Evolutionary conservation across 768 basidiomycete genomes (phyloP), one percentile per base, ranked within the genome.

Genomic region (Macrolepiota albuminosa): DNA sequence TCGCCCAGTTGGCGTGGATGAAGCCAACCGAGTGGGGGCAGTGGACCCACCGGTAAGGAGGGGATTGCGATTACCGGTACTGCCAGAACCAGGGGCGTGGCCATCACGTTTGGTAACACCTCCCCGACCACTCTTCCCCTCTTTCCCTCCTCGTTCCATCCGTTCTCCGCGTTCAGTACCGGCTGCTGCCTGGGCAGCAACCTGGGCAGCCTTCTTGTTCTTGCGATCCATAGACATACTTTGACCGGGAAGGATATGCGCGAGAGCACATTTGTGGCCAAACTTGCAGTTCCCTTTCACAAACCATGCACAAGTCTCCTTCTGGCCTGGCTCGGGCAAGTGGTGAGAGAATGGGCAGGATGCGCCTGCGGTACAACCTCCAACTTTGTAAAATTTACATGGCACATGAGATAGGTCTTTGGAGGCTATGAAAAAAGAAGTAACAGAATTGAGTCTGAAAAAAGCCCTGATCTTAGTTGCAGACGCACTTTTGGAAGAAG

Each of bases 351-450:
- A 98, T n/a, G 93, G 93, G 72, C 96, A 98, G 2, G 91, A 89
- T 3, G 91, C 78, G 37, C 95, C 95, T 10, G 95, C 95, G 4
- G 95, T 96, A 74, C 95, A 98, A 13, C 87, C 88, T 37, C 95
- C 93, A 63, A 92, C 89, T 70, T 90, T 92, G 85, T 87, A 97
- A 83, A 98, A 98, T 76, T 96, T 92, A 79, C 96, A 98, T 1
- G 95, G 95, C 14, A 98, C 96, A 80, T 97, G 95, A 2, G 91
- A 92, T 57, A 98, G 82, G 71, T 94, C 92, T 72, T 93, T 93
- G 53, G 87, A 88, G 9, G 63, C 62, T 60, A 51, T 11, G 54
- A 57, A 56, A 46, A 54, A 42, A 16, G 6, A 29, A 7, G 50
- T 21, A 26, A 43, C n/a, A 37, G 6, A 88, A 52, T 9, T 14